Percentiles rank a stretch among this genome's conserved stretches.
Evolutionary conservation across 176 grass and related monocot species (phyloP).

Genomic region (Aegilops tauschii): DNA sequence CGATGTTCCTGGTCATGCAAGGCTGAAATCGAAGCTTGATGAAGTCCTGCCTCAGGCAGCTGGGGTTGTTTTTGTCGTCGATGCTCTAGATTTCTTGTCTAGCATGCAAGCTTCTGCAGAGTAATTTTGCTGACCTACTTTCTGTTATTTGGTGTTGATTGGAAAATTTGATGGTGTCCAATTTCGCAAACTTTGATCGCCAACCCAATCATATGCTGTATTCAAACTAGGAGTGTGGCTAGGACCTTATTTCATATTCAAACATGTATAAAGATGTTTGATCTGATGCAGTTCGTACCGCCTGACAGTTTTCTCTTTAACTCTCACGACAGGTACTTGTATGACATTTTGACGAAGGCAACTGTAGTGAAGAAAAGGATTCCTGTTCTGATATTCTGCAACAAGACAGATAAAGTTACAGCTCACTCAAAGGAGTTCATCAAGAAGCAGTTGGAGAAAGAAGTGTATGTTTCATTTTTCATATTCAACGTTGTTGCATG

Average conservation of each 20-base stretch:
- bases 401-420: slow-evolving; percentile 97
- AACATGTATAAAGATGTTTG: not conserved
- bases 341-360: slow-evolving; percentile 92
- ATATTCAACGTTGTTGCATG: not conserved
- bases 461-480: slow-evolving; percentile 57
- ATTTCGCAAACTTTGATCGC: not conserved
- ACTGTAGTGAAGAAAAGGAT: slow-evolving; percentile 68
- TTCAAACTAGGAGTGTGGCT: not conserved
- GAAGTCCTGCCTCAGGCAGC: slow-evolving; percentile 76
- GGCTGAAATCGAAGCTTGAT: slow-evolving; percentile 86
- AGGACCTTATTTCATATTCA: not conserved
- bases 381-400: slow-evolving; percentile 86
- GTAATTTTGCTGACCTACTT: slow-evolving; percentile 41
- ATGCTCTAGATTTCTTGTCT: slow-evolving; percentile 88
- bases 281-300: not conserved
- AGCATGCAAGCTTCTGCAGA: slow-evolving; percentile 81
- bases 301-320: not conserved
- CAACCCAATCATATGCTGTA: not conserved
- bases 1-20: slow-evolving; percentile 95
- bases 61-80: slow-evolving; percentile 75
- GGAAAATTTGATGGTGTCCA: not conserved
- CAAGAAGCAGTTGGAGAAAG: slow-evolving; percentile 94
- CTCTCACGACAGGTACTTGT: slow-evolving; percentile 62
- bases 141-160: not conserved
- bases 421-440: slow-evolving; percentile 99